phyloP scores from a whole-genome alignment of 495 filamentous ascomycete species.

The Neurospora sp. region DNA sequence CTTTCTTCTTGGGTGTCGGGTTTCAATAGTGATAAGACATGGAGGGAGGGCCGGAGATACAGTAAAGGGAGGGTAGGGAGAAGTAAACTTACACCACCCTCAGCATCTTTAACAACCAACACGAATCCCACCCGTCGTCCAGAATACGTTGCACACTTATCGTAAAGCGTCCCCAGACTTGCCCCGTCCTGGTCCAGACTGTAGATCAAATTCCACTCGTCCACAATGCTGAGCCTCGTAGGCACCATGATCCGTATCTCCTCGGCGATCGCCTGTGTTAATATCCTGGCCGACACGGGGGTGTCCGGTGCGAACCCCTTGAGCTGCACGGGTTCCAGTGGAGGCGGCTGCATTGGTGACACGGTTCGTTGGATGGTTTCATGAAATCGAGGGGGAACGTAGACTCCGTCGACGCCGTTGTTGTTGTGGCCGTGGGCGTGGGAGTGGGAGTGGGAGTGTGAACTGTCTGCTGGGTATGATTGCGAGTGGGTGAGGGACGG shows the following conservation, averaged over 20 bases:
- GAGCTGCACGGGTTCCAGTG: constrained; percentile 35
- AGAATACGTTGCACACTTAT: constrained; percentile 50
- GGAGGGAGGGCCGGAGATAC: background rate
- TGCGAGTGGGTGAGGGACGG: constrained; percentile 1
- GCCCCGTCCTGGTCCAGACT: constrained; percentile 90
- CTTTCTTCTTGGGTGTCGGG: background rate
- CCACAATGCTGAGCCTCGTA: constrained; percentile 70
- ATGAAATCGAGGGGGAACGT: constrained; percentile 23
- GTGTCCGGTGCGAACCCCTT: constrained; percentile 33
- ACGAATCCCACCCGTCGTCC: constrained; percentile 76
- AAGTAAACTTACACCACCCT: constrained; percentile 52
- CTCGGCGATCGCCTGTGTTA: constrained; percentile 70
- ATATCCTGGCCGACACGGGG: constrained; percentile 32
- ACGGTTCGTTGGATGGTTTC: constrained; percentile 15
- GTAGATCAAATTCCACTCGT: constrained; percentile 80
- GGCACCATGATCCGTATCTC: constrained; percentile 89
- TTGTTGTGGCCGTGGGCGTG: constrained; percentile 7
- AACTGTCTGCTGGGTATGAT: constrained; percentile 14
- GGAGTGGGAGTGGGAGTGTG: constrained; percentile 15
- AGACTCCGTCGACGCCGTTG: constrained; percentile 32
- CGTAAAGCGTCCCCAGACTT: constrained; percentile 77
- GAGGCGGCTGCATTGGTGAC: constrained; percentile 32
- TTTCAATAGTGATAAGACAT: background rate
- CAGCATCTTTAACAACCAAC: constrained; percentile 68
- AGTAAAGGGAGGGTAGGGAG: background rate